These are phyloP conservation scores for Claviceps spartinae DNA, from an alignment of 2,329 filamentous ascomycete genomes.

Conservation along the genomic window DNA sequence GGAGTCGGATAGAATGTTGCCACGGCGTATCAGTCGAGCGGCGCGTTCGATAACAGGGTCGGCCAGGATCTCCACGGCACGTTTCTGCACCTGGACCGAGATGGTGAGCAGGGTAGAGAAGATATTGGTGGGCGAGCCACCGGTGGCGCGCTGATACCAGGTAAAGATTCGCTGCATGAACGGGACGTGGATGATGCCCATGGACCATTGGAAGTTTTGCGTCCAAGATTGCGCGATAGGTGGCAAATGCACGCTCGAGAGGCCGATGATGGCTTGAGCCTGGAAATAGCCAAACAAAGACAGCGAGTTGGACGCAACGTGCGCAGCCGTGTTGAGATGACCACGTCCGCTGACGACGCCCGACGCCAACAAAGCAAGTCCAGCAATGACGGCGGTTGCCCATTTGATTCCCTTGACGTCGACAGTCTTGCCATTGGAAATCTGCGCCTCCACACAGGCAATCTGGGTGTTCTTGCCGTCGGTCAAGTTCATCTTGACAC, in stretches of 20 bases:
- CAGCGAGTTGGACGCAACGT: slow-evolving; percentile 81
- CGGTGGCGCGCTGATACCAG: slow-evolving; percentile 89
- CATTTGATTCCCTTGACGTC: slow-evolving; percentile 78
- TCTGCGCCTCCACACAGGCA: slow-evolving; percentile 72
- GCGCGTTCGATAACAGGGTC: slow-evolving; percentile 23
- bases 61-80: slow-evolving; percentile 30
- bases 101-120: slow-evolving; percentile 57
- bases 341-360: slow-evolving; percentile 79
- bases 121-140: slow-evolving; percentile 68
- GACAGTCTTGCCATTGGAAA: slow-evolving; percentile 86
- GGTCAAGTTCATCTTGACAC: slow-evolving; percentile 63
- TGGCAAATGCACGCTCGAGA: slow-evolving; percentile 66
- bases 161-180: slow-evolving; percentile 81
- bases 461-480: slow-evolving; percentile 42
- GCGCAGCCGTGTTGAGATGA: slow-evolving; percentile 87
- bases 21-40: slow-evolving; percentile 24
- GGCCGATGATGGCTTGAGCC: slow-evolving; percentile 77
- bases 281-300: slow-evolving; percentile 91
- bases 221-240: slow-evolving; percentile 86
- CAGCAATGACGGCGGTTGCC: slow-evolving; percentile 75
- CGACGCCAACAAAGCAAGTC: slow-evolving; percentile 67
- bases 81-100: slow-evolving; percentile 71
- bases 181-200: slow-evolving; percentile 75
- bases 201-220: slow-evolving; percentile 93
- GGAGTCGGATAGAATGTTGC: slow-evolving; percentile 34